Evolutionary conservation across 2,329 filamentous ascomycete genomes (phyloP).

Genomic region (Clathrospora elynae): DNA sequence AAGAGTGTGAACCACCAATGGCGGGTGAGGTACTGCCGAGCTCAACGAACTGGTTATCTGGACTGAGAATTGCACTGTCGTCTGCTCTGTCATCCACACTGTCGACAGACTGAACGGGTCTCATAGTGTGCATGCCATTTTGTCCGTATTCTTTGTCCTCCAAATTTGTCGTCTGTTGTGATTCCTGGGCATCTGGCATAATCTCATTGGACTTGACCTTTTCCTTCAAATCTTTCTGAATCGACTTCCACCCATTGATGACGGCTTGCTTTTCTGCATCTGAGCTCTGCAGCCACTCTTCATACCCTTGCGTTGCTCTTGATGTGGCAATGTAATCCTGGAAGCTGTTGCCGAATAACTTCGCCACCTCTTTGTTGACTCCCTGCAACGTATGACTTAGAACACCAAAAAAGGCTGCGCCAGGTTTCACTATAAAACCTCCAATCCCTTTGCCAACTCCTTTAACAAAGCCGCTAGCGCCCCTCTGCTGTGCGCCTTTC

Average conservation of each 20-base stretch:
- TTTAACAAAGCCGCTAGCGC: conserved; percentile 60
- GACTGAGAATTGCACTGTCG: no score
- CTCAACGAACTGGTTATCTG: no score
- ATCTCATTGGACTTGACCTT: conserved; percentile 10
- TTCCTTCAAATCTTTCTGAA: conserved; percentile 21
- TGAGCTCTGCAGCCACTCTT: conserved; percentile 25
- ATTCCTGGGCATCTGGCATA: no score
- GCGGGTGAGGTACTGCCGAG: no score
- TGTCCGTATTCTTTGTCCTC: no score
- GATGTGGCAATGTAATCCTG: conserved; percentile 21
- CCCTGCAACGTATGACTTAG: conserved; percentile 27
- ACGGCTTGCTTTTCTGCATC: conserved; percentile 22
- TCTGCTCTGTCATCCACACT: no score
- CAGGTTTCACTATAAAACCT: conserved; percentile 16
- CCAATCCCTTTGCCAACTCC: conserved; percentile 42
- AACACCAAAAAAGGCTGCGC: conserved; percentile 23
- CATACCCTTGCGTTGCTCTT: conserved; percentile 23
- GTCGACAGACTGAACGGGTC: no score
- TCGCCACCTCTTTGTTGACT: conserved; percentile 24
- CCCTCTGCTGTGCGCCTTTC: conserved; percentile 66
- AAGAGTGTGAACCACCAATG: no score
- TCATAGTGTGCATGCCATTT: no score
- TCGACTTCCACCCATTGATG: conserved; percentile 19
- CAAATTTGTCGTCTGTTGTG: no score
- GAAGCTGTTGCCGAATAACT: conserved; percentile 15